Evolutionary conservation across 495 filamentous ascomycete species (phyloP), one percentile per base, ranked within the genome.

Genomic region (Aspergillus hancockii): DNA sequence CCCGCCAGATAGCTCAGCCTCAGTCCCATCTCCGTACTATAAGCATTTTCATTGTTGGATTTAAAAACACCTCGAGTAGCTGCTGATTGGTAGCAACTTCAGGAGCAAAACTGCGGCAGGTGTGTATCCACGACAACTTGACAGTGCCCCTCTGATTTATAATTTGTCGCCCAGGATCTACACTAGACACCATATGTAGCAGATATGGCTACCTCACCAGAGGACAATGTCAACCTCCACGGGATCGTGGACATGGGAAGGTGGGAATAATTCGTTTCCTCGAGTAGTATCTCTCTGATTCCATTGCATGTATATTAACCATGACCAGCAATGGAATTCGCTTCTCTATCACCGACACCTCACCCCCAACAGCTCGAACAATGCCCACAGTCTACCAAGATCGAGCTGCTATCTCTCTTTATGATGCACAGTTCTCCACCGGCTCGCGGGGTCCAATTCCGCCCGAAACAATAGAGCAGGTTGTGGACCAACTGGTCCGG

Each of bases 261-360:
- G 88, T 89, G 75, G 71, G 70, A 67, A 46, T 32, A 25, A 40
- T 47, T 34, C 49, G 31, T 19, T 32, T 47, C 32, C 28, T 22
- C 23, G 43, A 5, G 8, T 38, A 16, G 22, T 32, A 30, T 40
- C 34, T 38, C 23, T 12, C 57, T 8, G 8, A 7, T 30, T 45
- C 50, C 8, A 0, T 8, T n/a, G 19, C 19, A 49, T 28, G 43
- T 43, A 51, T 47, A 13, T 19, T 14, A 21, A 36, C 41, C 10
- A 10, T 13, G 23, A 19, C 19, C 28, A 95, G 92, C 78, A 96
- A 96, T 80, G 92, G 91, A 59, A 92, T 96, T 64, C 91, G 92
- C 45, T 94, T 95, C 79, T 93, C 89, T 16, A 91, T 96, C 57
- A 88, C 91, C 18, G 83, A 90, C 58, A 79, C 93, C 34, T 81